Evolutionary conservation across 2,329 filamentous ascomycete species (phyloP).

Genomic region (Penicillium sp.): DNA sequence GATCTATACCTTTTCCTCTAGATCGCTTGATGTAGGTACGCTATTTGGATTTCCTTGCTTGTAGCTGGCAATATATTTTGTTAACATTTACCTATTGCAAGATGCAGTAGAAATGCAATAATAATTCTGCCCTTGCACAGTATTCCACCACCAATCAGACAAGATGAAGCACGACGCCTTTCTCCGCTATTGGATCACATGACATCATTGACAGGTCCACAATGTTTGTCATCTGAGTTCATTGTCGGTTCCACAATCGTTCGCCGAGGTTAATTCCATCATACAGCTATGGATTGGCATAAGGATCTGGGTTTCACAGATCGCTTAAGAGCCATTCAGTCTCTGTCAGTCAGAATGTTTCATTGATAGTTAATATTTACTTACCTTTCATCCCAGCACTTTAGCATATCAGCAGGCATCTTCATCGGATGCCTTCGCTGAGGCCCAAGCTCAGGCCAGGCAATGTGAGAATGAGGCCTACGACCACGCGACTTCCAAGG

Average conservation of each 20-base stretch:
- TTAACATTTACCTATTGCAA: no score
- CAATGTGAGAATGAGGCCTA: conserved; percentile 57
- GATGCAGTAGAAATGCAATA: not conserved
- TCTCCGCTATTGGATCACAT: conserved; percentile 1
- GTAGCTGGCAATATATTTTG: not conserved
- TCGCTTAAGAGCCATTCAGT: conserved; percentile 63
- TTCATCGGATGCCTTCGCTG: conserved; percentile 45
- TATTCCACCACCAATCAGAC: not conserved
- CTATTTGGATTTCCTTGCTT: not conserved
- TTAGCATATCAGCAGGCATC: conserved; percentile 49
- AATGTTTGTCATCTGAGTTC: not conserved
- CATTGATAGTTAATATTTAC: not conserved
- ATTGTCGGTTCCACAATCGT: not conserved
- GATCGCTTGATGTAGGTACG: not conserved
- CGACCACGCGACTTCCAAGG: conserved; percentile 38
- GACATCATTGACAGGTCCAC: not conserved
- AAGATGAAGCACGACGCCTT: not conserved
- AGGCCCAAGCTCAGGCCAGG: conserved; percentile 61
- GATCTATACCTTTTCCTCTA: not conserved
- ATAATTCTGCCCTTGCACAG: not conserved
- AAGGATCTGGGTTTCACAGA: conserved; percentile 56
- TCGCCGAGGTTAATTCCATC: not conserved
- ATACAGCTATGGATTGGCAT: conserved; percentile 48
- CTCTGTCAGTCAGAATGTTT: conserved; percentile 51
- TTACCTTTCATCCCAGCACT: conserved; percentile 39